phyloP scores from a whole-genome alignment of 768 basidiomycete genomes.

The Lactarius evosmus region DNA sequence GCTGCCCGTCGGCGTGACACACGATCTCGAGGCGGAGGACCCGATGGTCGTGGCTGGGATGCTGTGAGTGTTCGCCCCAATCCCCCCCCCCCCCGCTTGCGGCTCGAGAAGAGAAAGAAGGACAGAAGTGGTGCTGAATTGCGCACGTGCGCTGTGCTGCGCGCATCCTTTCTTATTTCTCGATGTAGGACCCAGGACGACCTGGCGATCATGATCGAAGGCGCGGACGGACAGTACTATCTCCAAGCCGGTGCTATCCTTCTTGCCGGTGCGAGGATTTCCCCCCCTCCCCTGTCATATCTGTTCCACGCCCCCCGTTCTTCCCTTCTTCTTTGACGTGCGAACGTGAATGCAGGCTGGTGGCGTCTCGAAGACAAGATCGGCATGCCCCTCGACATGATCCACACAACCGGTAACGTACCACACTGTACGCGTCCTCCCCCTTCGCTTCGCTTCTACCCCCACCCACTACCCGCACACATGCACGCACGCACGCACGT shows the following conservation, averaged over 20 bases:
- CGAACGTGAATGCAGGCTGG: conserved; percentile 45
- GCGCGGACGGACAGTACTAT: conserved; percentile 65
- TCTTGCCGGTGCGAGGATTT: conserved; percentile 48
- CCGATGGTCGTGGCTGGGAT: conserved; percentile 62
- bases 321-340: conserved; percentile 10
- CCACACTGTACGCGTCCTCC: conserved; percentile 55
- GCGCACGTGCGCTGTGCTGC: conserved; percentile 27
- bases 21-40: conserved; percentile 50
- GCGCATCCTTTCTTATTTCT: conserved; percentile 23
- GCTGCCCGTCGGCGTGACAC: conserved; percentile 45
- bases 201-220: conserved; percentile 37
- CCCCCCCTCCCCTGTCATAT: background rate
- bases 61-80: conserved; percentile 48
- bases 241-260: conserved; percentile 72
- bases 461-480: background rate
- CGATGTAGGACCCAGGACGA: conserved; percentile 27
- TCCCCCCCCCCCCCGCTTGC: no score
- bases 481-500: background rate
- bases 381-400: conserved; percentile 67
- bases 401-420: conserved; percentile 66
- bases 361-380: conserved; percentile 79
- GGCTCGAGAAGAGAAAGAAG: background rate
- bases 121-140: no score
- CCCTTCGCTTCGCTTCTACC: background rate
- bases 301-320: conserved; percentile 4